Base-by-base conservation (phyloP, 1,139 yeast species). In the Geotrichum klebahnii region DNA sequence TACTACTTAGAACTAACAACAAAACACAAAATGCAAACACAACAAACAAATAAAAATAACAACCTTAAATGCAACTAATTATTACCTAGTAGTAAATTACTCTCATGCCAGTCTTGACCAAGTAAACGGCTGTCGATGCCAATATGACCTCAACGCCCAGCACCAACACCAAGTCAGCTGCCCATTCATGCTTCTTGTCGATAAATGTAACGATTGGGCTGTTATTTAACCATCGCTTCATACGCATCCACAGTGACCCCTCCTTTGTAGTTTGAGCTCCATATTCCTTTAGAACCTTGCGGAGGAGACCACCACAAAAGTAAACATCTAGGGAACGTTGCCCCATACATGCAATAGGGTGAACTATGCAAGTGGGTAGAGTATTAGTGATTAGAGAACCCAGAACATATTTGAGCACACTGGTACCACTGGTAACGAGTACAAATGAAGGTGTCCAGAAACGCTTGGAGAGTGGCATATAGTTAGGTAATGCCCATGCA, bases 401-500 rank as follows among this genome's bases (percentile, higher is more conserved):
- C 14, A 31, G 19, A 12, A 62, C 56, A 45, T 60, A 67, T 52
- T 66, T 67, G 45, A 66, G 51, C 23, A 68, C 57, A 10, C 64
- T 57, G 49, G 58, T 57, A 1, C 72, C 72, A 26, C 62, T 60
- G 5, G 70, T 56, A 22, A 61, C 53, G 23, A 68, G 55, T 2
- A 66, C 62, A 50, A 63, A 69, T 17, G 68, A 54, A 10, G 71
- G 70, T 2, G 70, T 64, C 73, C 73, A 69, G 53, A 60, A 62
- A 4, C 70, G 68, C 50, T 68, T 68, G 14, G 68, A 64, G 8
- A 68, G 35, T 1, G 72, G 71, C 40, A 61, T 54, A 44, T 58
- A 50, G 28, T 59, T 56, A 2, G 72, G 71, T 19, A 61, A 55
- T 3, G 65, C 55, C 22, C 58, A 57, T 16, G 64, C 53, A 31